A percentile compares a stretch with the other conserved stretches of the same genome.
phyloP scores from a whole-genome alignment of 371 early-diverging fungal species.

The Mortierella sp. region DNA sequence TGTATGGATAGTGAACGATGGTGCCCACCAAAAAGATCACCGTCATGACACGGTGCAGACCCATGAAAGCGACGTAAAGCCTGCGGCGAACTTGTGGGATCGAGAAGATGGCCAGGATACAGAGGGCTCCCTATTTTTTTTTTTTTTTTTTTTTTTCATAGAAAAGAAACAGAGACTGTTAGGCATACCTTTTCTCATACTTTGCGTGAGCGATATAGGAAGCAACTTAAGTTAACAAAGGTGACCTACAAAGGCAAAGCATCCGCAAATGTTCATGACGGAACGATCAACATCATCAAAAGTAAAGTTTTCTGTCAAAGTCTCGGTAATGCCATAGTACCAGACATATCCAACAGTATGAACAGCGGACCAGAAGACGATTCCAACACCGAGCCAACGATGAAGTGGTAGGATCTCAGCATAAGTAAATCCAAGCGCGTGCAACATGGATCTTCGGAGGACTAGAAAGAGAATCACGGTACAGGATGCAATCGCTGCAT shows the following conservation, averaged over 20 bases:
- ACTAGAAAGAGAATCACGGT: constrained; percentile 6
- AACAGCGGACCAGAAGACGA: constrained; percentile 7
- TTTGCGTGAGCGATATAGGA: too few relatives aligned
- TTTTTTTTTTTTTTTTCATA: too few relatives aligned
- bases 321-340: neutral
- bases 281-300: neutral
- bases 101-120: neutral
- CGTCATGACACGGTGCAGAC: constrained; percentile 1
- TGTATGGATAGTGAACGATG: neutral
- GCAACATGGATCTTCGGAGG: constrained; percentile 9
- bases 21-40: neutral
- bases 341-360: constrained; percentile 10
- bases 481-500: constrained; percentile 7
- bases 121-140: neutral
- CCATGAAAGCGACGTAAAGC: neutral
- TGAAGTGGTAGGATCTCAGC: constrained; percentile 9
- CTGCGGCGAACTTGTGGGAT: neutral
- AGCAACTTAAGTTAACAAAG: neutral
- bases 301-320: neutral
- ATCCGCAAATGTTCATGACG: constrained; percentile 9
- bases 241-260: constrained; percentile 8
- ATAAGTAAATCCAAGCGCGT: constrained; percentile 8
- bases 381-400: constrained; percentile 9
- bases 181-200: too few relatives aligned
- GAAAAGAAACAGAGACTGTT: too few relatives aligned